A percentile compares a stretch with the other conserved stretches of the same genome.
These are phyloP conservation scores for Suhomyces guaymorum DNA, from an alignment of 1,139 yeast species.

Conservation along the genomic window DNA sequence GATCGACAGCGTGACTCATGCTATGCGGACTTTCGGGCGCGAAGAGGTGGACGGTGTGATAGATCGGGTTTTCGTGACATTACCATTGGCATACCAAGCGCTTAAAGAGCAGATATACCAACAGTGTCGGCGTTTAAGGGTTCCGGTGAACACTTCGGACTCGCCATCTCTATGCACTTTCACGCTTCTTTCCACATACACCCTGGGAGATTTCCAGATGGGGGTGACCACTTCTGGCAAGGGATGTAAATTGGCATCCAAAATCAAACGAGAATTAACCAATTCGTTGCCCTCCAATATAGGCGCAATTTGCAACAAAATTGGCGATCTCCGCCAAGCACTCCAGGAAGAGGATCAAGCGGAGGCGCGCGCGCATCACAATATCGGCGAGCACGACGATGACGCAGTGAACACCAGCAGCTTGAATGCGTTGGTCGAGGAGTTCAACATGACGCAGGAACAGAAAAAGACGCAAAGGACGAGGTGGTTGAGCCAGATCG, in stretches of 20 bases:
- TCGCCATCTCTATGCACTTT: conserved; percentile 73
- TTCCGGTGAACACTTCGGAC: conserved; percentile 82
- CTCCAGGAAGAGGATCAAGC: conserved; percentile 57
- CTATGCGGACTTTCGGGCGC: conserved; percentile 60
- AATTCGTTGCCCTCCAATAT: conserved; percentile 67
- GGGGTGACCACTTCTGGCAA: conserved; percentile 88
- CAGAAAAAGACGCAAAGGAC: conserved; percentile 61
- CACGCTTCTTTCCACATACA: conserved; percentile 69
- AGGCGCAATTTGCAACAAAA: conserved; percentile 64
- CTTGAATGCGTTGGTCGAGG: conserved; percentile 63
- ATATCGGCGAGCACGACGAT: conserved; percentile 62
- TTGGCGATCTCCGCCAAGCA: conserved; percentile 63
- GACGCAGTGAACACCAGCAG: conserved; percentile 62
- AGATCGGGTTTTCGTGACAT: conserved; percentile 71
- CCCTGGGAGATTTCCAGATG: conserved; percentile 73
- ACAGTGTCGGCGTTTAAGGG: conserved; percentile 59
- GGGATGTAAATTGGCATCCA: conserved; percentile 83
- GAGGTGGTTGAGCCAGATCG: conserved; percentile 86
- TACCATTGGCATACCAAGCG: conserved; percentile 28
- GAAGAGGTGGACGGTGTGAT: conserved; percentile 60
- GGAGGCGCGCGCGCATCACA: conserved; percentile 23
- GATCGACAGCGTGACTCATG: conserved; percentile 16
- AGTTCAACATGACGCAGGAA: conserved; percentile 54
- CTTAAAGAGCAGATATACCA: conserved; percentile 43
- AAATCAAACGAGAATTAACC: conserved; percentile 75